Evolutionary conservation across 768 basidiomycete species (phyloP).

Genomic region (Tulasnella calospora): DNA sequence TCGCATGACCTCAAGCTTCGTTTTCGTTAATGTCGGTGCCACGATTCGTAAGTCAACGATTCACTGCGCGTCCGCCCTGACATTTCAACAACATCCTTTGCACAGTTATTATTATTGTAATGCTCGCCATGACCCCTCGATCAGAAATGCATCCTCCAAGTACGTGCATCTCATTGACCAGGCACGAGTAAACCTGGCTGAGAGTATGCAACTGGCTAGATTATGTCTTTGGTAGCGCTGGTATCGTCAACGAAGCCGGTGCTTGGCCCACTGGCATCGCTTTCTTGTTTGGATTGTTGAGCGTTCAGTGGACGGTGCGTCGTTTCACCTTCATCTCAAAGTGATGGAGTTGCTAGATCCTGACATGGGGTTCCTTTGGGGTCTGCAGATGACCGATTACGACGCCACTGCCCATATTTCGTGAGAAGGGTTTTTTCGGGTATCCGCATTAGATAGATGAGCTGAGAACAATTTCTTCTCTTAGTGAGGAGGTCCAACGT

Average conservation of each 20-base stretch:
- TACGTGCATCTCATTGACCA: not conserved
- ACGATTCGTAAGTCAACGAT: conserved; percentile 53
- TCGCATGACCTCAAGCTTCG: conserved; percentile 65
- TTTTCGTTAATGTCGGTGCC: conserved; percentile 82
- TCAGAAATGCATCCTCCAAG: conserved; percentile 71
- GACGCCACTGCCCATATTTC: conserved; percentile 58
- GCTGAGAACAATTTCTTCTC: conserved; percentile 3
- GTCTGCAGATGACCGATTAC: conserved; percentile 48
- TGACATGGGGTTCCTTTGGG: no score
- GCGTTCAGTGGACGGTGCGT: conserved; percentile 78
- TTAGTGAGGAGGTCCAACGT: conserved; percentile 67
- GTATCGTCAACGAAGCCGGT: conserved; percentile 73
- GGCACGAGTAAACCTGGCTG: not conserved
- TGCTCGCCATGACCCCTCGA: conserved; percentile 67
- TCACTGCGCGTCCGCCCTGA: not conserved
- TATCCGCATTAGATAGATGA: not conserved
- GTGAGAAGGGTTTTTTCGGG: conserved; percentile 42
- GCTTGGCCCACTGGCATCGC: conserved; percentile 73
- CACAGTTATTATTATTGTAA: conserved; percentile 75
- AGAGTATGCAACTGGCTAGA: conserved; percentile 15
- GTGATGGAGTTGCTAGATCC: no score
- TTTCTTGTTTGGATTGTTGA: conserved; percentile 77
- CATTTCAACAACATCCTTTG: not conserved
- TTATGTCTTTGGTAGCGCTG: conserved; percentile 73
- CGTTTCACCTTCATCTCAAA: not conserved